Evolutionary conservation across 1,139 yeast genomes (phyloP), one percentile per base, ranked within the genome.

Genomic region (Hyphopichia burtonii): DNA sequence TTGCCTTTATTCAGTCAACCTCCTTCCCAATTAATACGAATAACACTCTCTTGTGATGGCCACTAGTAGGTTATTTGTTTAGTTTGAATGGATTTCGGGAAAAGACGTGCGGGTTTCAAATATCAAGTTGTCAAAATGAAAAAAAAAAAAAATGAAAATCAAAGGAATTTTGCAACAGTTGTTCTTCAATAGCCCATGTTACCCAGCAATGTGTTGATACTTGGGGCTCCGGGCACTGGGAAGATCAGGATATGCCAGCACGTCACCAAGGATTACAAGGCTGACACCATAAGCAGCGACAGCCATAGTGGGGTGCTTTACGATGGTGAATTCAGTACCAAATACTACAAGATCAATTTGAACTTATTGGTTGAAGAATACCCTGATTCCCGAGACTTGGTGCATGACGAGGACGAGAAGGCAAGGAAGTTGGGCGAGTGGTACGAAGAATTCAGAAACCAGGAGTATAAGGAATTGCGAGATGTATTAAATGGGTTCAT

Each of bases 251-350:
- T 66, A 1, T 61, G 65, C 2, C 53, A 61, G 31, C 44, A 47
- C 16, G 46, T 71, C 19, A 41, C 55, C 4, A 41, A 49, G 9
- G 44, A 47, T 17, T 37, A 44, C 10, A 44, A 46, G 6, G 43
- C 43, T 3, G 47, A 40, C 2, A 42, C 43, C 2, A 40, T 53
- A 3, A 39, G 42, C n/a, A 43, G 43, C 2, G 47, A 51, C 0
- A 48, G 67, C 1, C 77, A 72, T 45, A 60, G 73, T 47, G 77
- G 77, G 3, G 43, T 68, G 9, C 66, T 67, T n/a, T 48, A 65
- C 27, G 60, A 59, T 39, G 54, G 63, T 5, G 42, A 49, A 4
- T 39, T 71, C 7, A 39, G 45, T 23, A 70, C 74, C 5, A 68
- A 66, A 41, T 73, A 73, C 54, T 71, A 61, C 44, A 18, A 50